These are phyloP conservation scores for Acanthamoeba sp. DNA, from an alignment of 208 protist genomes.

Conservation along the genomic window DNA sequence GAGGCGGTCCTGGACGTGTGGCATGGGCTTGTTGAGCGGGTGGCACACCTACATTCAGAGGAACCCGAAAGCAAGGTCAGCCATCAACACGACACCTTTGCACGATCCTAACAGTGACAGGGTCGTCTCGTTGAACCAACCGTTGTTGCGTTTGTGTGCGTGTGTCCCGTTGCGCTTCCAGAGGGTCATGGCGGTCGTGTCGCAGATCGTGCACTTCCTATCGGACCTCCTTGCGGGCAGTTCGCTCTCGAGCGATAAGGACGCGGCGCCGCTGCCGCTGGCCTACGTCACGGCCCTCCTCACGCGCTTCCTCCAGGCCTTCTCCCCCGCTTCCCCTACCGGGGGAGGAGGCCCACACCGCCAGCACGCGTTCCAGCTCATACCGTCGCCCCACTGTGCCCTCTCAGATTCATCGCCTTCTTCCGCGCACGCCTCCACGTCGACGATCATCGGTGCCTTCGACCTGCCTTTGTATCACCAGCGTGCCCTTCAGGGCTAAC, in stretches of 20 bases:
- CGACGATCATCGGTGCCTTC: neutral
- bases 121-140: too few relatives aligned
- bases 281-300: neutral
- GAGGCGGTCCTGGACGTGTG: neutral
- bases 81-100: too few relatives aligned
- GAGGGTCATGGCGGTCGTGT: neutral
- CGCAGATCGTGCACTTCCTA: neutral
- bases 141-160: neutral
- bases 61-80: constrained; percentile 23
- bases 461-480: neutral
- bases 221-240: neutral
- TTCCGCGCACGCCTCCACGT: neutral
- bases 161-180: neutral
- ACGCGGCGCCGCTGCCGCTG: neutral
- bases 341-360: neutral
- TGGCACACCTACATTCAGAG: neutral
- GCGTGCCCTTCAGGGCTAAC: neutral
- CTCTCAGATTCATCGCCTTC: neutral
- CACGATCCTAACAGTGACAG: too few relatives aligned
- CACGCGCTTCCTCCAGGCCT: constrained; percentile 31
- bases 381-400: neutral
- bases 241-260: neutral
- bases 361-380: neutral
- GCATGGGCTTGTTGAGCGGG: neutral
- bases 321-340: neutral